A percentile compares a stretch with the other conserved stretches of the same genome.
Conservation (phyloP, 441 rosid species). For the Mallotus repandus region DNA sequence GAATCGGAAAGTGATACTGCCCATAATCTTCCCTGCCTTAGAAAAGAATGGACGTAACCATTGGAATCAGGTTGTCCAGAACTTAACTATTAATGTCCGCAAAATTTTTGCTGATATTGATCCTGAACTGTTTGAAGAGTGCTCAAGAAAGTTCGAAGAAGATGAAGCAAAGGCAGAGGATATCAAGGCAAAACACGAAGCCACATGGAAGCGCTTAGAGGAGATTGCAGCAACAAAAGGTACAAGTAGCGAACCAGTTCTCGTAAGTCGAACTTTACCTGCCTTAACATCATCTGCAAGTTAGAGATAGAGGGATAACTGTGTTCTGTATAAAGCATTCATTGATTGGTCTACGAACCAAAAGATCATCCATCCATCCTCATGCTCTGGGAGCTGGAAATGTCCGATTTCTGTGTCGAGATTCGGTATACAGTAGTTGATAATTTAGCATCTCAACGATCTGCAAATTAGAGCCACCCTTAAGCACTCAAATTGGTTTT, state of each 20-base stretch:
- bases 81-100: constrained; percentile 60
- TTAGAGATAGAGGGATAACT: constrained; percentile 18
- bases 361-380: background rate
- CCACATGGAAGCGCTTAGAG: constrained; percentile 62
- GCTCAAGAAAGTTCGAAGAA: constrained; percentile 49
- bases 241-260: constrained; percentile 36
- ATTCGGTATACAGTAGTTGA: background rate
- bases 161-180: constrained; percentile 50
- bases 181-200: constrained; percentile 42
- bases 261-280: constrained; percentile 17
- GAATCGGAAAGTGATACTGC: constrained; percentile 58
- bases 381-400: constrained; percentile 1
- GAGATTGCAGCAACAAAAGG: constrained; percentile 53
- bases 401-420: constrained; percentile 3
- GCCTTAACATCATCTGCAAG: constrained; percentile 17
- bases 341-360: constrained; percentile 18
- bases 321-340: constrained; percentile 15
- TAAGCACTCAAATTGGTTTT: constrained; percentile 3
- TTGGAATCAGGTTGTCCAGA: constrained; percentile 74
- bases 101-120: constrained; percentile 63
- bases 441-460: background rate
- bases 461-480: constrained; percentile 5
- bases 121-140: constrained; percentile 60
- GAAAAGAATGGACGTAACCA: constrained; percentile 61
- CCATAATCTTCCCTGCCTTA: constrained; percentile 61